These are phyloP conservation scores for Anacardium occidentale DNA, from an alignment of 345 rosid genomes.

Conservation along the genomic window DNA sequence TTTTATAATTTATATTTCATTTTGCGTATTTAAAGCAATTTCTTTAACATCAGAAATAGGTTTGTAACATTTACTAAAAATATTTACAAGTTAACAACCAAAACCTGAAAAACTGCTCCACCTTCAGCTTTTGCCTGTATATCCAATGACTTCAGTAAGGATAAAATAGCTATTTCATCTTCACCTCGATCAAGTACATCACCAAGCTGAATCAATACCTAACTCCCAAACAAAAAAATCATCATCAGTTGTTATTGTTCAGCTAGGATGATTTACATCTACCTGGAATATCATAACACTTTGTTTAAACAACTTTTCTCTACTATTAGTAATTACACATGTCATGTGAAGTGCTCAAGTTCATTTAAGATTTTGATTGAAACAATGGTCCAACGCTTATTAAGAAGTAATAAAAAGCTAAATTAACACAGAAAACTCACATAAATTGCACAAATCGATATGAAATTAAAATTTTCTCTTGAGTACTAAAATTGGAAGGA, in stretches of 20 bases:
- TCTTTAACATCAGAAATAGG: conserved; percentile 5
- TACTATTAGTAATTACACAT: background rate
- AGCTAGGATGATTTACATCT: conserved; percentile 11
- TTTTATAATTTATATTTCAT: background rate
- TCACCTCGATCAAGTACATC: conserved; percentile 92
- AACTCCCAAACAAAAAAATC: conserved; percentile 17
- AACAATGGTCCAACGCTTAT: background rate
- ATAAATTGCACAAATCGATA: too few relatives aligned
- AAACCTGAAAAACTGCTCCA: conserved; percentile 92
- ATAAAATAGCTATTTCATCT: conserved; percentile 82
- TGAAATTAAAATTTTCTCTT: background rate
- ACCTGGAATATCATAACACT: background rate
- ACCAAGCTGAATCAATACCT: conserved; percentile 86
- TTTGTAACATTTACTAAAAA: background rate
- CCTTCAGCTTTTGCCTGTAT: conserved; percentile 79
- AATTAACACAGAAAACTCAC: background rate
- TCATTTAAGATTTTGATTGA: too few relatives aligned
- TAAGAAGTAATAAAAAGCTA: background rate
- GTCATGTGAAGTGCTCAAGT: background rate
- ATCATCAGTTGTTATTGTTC: background rate
- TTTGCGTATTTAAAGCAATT: too few relatives aligned
- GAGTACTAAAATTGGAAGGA: background rate
- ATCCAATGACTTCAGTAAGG: conserved; percentile 65
- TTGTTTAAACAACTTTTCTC: background rate
- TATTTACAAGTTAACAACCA: conserved; percentile 6